A percentile compares a stretch with the other conserved stretches of the same genome.
phyloP scores from a whole-genome alignment of 352 stramenopile species.

The Phytophthora sp. region DNA sequence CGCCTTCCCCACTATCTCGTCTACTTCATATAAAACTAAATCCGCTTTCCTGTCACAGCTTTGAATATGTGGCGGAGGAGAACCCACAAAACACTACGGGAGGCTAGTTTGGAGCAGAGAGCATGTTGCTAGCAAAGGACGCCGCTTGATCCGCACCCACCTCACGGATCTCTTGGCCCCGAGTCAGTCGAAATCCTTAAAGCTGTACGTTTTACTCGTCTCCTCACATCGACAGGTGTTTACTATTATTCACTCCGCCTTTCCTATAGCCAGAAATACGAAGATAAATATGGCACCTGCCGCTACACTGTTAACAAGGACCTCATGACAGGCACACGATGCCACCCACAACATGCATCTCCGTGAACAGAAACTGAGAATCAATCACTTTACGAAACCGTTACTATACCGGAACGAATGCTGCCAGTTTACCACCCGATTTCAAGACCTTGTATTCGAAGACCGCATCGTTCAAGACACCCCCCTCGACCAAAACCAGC shows the following conservation, averaged over 20 bases:
- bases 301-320: not conserved
- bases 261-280: not conserved
- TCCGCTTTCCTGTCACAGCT: too few species aligned
- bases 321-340: not conserved
- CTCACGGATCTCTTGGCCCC: not conserved
- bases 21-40: too few species aligned
- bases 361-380: not conserved
- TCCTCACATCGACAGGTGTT: not conserved
- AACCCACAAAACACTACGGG: too few species aligned
- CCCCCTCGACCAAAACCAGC: too few species aligned
- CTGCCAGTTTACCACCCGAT: not conserved
- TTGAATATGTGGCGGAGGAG: too few species aligned
- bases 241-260: not conserved
- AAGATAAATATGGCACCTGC: not conserved
- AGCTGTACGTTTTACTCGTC: not conserved
- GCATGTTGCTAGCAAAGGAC: not conserved
- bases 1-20: too few species aligned
- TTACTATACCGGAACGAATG: not conserved
- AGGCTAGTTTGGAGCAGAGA: not conserved
- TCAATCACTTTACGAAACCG: not conserved
- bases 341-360: not conserved
- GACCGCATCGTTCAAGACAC: not conserved
- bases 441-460: not conserved
- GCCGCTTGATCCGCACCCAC: not conserved
- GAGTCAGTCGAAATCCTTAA: not conserved